A percentile compares a stretch with the other conserved stretches of the same genome.
Conservation (phyloP, 139 green algal species). For the Chlorella ohadii region DNA sequence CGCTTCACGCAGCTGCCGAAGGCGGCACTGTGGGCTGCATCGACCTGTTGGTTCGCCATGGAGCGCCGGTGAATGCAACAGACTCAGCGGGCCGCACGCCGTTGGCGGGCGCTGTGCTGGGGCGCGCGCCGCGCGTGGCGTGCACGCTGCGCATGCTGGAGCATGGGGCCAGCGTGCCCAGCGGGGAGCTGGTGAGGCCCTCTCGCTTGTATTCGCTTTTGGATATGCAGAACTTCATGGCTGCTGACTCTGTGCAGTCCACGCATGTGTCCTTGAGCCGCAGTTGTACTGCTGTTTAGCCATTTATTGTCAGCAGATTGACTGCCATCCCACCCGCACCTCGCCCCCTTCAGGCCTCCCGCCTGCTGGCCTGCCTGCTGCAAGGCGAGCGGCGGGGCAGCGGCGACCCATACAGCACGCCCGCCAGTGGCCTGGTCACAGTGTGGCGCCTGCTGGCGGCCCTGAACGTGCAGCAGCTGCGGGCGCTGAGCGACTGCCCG, state of each 20-base stretch:
- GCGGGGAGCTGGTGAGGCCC: neutral
- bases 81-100: neutral
- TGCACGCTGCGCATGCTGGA: constrained; percentile 1
- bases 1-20: constrained; percentile 16
- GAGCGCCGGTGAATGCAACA: neutral
- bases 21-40: neutral
- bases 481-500: constrained; percentile 1
- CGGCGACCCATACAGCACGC: neutral
- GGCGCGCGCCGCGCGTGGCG: neutral
- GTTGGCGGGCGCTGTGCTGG: constrained; percentile 6
- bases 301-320: neutral
- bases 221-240: neutral
- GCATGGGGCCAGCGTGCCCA: neutral
- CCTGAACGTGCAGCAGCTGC: constrained; percentile 5
- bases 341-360: neutral
- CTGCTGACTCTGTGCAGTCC: too few species aligned
- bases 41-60: neutral
- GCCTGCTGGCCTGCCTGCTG: constrained; percentile 4
- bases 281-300: neutral
- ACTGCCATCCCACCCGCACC: neutral
- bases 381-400: too few species aligned
- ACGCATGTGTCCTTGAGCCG: neutral
- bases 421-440: neutral
- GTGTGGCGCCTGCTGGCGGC: constrained; percentile 22
- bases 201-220: neutral